Conservation (phyloP, 1,139 yeast species). For the Blastobotrys illinoisensis region DNA sequence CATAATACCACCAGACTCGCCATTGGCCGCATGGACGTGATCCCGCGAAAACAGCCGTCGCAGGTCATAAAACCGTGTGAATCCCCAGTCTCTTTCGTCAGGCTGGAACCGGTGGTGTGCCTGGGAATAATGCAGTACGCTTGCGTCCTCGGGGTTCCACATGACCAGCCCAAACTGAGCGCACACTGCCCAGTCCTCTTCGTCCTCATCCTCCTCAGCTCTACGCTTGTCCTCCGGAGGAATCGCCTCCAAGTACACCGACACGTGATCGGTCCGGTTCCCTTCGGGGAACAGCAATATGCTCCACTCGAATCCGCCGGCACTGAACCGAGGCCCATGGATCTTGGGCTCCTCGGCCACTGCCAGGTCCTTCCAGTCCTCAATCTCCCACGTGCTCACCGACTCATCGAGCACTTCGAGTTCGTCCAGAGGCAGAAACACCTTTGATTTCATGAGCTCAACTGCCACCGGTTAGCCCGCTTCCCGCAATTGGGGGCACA, state of each 20-base stretch:
- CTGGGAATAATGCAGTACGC: conserved; percentile 51
- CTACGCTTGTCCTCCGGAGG: conserved; percentile 15
- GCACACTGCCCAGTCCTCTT: conserved; percentile 68
- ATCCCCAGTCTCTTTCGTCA: conserved; percentile 93
- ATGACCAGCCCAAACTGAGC: conserved; percentile 84
- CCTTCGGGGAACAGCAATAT: conserved; percentile 71
- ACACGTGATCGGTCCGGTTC: conserved; percentile 26
- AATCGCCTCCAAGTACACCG: conserved; percentile 29
- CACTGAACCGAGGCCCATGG: conserved; percentile 47
- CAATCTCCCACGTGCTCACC: conserved; percentile 66
- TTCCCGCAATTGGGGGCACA: background rate
- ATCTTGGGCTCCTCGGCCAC: conserved; percentile 34
- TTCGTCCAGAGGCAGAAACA: conserved; percentile 32
- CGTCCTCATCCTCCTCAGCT: conserved; percentile 25
- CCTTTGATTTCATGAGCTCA: conserved; percentile 26
- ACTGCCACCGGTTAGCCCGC: background rate
- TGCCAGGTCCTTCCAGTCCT: conserved; percentile 53
- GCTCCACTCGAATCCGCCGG: conserved; percentile 72
- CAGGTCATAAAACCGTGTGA: conserved; percentile 65
- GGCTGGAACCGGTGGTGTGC: conserved; percentile 75
- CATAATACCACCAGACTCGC: conserved; percentile 31
- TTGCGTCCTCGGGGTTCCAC: conserved; percentile 74
- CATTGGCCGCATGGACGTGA: background rate
- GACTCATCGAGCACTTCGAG: conserved; percentile 36
- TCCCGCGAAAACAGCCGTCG: conserved; percentile 39